phyloP scores from a whole-genome alignment of 2,329 filamentous ascomycete species.

The Pestalotiopsis sp. region DNA sequence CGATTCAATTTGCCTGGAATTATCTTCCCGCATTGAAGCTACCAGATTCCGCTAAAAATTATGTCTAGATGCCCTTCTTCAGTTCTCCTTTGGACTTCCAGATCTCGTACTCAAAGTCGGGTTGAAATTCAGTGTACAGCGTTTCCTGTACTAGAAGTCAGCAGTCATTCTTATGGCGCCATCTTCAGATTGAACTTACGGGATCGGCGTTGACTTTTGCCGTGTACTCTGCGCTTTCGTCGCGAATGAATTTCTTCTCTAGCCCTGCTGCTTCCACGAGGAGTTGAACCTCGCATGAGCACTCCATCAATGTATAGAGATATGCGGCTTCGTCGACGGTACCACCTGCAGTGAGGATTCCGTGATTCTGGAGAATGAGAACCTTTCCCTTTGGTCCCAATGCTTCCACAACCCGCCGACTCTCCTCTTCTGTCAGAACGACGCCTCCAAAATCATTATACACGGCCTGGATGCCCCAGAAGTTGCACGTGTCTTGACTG shows the following conservation, averaged over 20 bases:
- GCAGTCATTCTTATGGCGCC: conserved; percentile 6
- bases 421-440: conserved; percentile 58
- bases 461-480: conserved; percentile 58
- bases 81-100: conserved; percentile 29
- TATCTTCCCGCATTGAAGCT: too few species aligned
- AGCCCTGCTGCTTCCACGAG: conserved; percentile 31
- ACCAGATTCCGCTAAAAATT: too few species aligned
- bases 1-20: too few species aligned
- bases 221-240: conserved; percentile 43
- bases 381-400: conserved; percentile 51
- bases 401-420: conserved; percentile 52
- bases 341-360: conserved; percentile 58
- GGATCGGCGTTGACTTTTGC: not conserved
- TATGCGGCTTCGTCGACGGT: conserved; percentile 67
- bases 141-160: conserved; percentile 27
- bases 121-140: conserved; percentile 36
- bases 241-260: conserved; percentile 31
- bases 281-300: conserved; percentile 36
- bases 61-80: not conserved
- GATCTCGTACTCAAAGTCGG: conserved; percentile 36
- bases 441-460: conserved; percentile 61
- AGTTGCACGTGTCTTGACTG: conserved; percentile 55
- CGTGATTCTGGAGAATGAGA: conserved; percentile 62
- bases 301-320: conserved; percentile 48
- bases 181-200: not conserved